Base-by-base conservation (phyloP, 2,329 filamentous ascomycete genomes). In the Xenoacremonium recifei region DNA sequence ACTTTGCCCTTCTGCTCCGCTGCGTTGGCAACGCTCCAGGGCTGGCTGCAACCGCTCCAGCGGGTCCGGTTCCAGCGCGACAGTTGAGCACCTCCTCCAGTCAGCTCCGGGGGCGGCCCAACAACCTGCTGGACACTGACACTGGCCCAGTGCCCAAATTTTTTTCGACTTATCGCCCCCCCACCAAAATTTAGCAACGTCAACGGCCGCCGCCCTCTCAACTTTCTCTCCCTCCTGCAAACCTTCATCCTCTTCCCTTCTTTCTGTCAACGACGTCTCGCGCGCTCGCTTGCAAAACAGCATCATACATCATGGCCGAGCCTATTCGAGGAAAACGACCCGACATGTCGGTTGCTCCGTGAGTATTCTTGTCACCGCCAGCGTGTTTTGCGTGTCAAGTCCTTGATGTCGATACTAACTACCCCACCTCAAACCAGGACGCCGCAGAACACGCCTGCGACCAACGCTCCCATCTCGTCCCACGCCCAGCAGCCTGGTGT, bases 381-480 rank as follows among this genome's bases (percentile, higher is more conserved):
- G 7, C 29, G 15, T 16, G 9, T 9, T 32, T 32, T 43, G 41
- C 38, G 37, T n/a, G n/a, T n/a, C n/a, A n/a, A n/a, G n/a, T n/a
- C n/a, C n/a, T 41, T 46, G 40, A 52, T 49, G 55, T 61, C 6
- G 29, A 32, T 62, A 53, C 63, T 64, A 60, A 67, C 57, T 66
- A 67, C 63, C 64, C 66, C 63, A 62, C 62, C 58, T 59, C 54
- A n/a, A n/a, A n/a, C n/a, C 69, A 97, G 93, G 62, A 99, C 93
- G 64, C 93, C 93, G 63, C 93, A 99, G 74, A 99, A 99, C 77
- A 99, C 93, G 42, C 93, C 93, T 57, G 87, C 89, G 55, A 90
- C 84, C 72, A 91, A 92, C 75, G 93, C 95, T 56, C 93, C 93
- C 54, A 97, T 99, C 72, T 95, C 91, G 40, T 97, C 92, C 50